Conservation (phyloP, 257 asterid species). For the Capsicum chinense region DNA sequence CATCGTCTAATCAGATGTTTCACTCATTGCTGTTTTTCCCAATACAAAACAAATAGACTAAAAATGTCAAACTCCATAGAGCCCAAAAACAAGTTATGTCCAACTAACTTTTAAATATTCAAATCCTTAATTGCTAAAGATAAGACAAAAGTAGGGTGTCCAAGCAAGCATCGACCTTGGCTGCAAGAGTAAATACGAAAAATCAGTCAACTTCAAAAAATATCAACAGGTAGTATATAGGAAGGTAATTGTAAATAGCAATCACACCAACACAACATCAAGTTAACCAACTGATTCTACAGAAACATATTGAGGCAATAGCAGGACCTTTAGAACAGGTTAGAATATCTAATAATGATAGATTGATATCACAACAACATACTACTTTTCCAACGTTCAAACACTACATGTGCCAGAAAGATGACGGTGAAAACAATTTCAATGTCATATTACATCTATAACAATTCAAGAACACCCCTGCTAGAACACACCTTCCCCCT, state of each 20-base stretch:
- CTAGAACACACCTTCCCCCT: background rate
- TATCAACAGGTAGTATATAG: background rate
- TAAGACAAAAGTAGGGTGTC: background rate
- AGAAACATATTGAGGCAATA: background rate
- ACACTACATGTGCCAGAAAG: background rate
- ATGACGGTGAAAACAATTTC: background rate
- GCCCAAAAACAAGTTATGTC: background rate
- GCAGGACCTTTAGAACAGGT: background rate
- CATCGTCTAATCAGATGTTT: background rate
- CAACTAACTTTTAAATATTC: background rate
- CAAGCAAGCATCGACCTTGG: background rate
- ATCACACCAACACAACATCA: background rate
- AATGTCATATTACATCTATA: background rate
- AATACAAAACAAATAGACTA: background rate
- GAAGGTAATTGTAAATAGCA: background rate
- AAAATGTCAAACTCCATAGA: background rate
- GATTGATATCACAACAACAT: background rate
- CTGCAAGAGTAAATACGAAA: slow-evolving; percentile 4
- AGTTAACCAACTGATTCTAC: background rate
- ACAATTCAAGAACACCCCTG: background rate
- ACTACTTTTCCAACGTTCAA: background rate
- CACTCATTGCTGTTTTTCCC: background rate
- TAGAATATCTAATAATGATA: background rate
- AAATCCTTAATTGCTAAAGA: background rate
- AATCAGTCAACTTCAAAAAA: background rate